phyloP scores from a whole-genome alignment of 352 stramenopile species.

The Pythium rhizo-oryzae region DNA sequence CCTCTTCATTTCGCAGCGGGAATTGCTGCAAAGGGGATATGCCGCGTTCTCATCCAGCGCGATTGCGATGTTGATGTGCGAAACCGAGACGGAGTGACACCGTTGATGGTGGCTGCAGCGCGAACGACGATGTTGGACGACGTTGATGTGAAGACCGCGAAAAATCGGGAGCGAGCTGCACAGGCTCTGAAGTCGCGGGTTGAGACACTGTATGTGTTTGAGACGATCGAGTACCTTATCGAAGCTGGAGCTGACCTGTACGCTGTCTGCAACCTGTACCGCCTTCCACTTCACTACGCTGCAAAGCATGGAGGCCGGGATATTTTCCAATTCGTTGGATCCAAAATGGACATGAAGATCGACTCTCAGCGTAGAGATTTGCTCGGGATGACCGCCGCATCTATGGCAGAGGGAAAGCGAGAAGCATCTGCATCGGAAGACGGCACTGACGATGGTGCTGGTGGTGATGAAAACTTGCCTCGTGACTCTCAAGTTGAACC shows the following conservation, averaged over 20 bases:
- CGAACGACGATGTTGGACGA: conserved; percentile 22
- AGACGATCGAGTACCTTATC: conserved; percentile 78
- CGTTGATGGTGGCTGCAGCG: conserved; percentile 82
- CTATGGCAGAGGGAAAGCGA: conserved; percentile 45
- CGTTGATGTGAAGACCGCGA: conserved; percentile 10
- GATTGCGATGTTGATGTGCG: conserved; percentile 70
- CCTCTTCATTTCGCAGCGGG: conserved; percentile 81
- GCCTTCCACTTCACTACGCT: conserved; percentile 77
- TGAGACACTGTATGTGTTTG: conserved; percentile 58
- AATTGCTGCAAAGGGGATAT: conserved; percentile 61
- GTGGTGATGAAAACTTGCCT: conserved; percentile 39
- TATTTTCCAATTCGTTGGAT: conserved; percentile 56
- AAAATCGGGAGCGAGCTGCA: conserved; percentile 1
- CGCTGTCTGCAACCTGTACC: conserved; percentile 69
- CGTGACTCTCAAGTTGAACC: conserved; percentile 29
- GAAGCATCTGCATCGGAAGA: neutral
- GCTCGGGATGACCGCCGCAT: conserved; percentile 57
- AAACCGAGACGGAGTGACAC: conserved; percentile 69
- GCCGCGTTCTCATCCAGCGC: conserved; percentile 70
- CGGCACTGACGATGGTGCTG: conserved; percentile 22
- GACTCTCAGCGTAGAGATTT: conserved; percentile 67
- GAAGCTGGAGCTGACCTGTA: conserved; percentile 57
- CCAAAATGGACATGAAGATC: conserved; percentile 44
- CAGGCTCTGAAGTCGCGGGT: conserved; percentile 38
- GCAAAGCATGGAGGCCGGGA: conserved; percentile 62